These are phyloP conservation scores for Alternaria sp. DNA, from an alignment of 2,329 filamentous ascomycete species.

Conservation along the genomic window DNA sequence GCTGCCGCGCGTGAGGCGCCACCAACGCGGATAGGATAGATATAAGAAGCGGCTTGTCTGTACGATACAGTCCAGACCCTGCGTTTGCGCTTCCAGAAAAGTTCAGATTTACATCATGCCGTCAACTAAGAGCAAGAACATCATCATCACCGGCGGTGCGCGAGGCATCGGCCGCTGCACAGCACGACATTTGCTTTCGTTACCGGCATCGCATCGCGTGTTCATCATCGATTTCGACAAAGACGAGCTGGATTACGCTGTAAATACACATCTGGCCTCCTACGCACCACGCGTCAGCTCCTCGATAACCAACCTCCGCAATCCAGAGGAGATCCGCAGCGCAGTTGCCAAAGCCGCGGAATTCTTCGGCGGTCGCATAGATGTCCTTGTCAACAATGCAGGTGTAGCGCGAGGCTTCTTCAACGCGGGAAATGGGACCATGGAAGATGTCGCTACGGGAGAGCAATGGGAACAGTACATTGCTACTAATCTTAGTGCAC, in stretches of 20 bases:
- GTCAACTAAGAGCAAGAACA: constrained; percentile 30
- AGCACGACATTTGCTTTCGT: constrained; percentile 49
- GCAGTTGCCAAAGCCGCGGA: constrained; percentile 46
- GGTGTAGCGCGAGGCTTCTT: constrained; percentile 32
- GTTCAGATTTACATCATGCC: constrained; percentile 16
- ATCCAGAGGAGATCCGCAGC: constrained; percentile 32
- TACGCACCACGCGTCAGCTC: constrained; percentile 35
- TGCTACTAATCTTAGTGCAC: constrained; percentile 29
- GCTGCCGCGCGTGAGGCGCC: constrained; percentile 6
- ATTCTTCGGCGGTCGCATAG: constrained; percentile 43
- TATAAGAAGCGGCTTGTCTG: not conserved
- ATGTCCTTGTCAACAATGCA: constrained; percentile 42
- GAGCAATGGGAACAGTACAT: constrained; percentile 34
- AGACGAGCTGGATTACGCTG: constrained; percentile 42
- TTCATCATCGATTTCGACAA: constrained; percentile 54
- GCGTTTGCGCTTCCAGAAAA: not conserved
- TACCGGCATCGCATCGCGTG: constrained; percentile 48
- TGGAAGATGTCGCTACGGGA: constrained; percentile 29
- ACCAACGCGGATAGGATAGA: not conserved
- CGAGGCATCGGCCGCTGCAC: constrained; percentile 54
- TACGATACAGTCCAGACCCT: not conserved
- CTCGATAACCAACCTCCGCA: constrained; percentile 48
- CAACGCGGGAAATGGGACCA: constrained; percentile 29
- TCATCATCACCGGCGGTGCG: constrained; percentile 50
- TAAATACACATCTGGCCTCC: constrained; percentile 39